phyloP scores from a whole-genome alignment of 176 grass and related monocot species.

The Phragmites australis region DNA sequence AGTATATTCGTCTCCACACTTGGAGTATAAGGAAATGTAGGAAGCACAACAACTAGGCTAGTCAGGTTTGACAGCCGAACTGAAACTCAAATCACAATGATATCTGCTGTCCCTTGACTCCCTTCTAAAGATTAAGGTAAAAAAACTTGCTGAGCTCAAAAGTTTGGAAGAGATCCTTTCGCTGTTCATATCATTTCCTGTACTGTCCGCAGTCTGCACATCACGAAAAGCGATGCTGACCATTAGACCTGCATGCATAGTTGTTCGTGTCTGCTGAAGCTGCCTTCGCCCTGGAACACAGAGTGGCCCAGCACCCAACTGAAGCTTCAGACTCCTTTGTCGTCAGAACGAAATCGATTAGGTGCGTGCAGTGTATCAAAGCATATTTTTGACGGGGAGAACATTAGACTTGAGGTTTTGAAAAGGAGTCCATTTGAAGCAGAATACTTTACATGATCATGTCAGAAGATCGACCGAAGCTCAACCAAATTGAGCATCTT shows the following conservation, averaged over 20 bases:
- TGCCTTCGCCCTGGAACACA: neutral
- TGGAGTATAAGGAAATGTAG: neutral
- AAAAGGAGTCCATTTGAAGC: no score
- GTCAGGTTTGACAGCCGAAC: neutral
- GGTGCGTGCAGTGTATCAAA: no score
- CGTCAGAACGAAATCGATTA: no score
- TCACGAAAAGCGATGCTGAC: neutral
- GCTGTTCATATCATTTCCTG: neutral
- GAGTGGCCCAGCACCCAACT: neutral
- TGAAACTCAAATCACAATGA: constrained; percentile 10
- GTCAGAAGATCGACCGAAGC: neutral
- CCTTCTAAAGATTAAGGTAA: neutral
- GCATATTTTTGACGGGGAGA: no score
- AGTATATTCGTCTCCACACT: no score
- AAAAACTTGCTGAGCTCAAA: constrained; percentile 1
- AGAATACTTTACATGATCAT: no score
- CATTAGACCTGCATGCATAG: neutral
- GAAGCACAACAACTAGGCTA: neutral
- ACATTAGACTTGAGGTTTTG: no score
- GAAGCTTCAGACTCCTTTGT: no score
- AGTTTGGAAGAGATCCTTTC: neutral
- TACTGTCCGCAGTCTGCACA: neutral
- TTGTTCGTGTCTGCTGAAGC: neutral
- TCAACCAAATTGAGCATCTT: neutral
- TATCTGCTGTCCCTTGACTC: constrained; percentile 18